Evolutionary conservation across 805 yeast species (phyloP).

Genomic region (Candida ulmi): DNA sequence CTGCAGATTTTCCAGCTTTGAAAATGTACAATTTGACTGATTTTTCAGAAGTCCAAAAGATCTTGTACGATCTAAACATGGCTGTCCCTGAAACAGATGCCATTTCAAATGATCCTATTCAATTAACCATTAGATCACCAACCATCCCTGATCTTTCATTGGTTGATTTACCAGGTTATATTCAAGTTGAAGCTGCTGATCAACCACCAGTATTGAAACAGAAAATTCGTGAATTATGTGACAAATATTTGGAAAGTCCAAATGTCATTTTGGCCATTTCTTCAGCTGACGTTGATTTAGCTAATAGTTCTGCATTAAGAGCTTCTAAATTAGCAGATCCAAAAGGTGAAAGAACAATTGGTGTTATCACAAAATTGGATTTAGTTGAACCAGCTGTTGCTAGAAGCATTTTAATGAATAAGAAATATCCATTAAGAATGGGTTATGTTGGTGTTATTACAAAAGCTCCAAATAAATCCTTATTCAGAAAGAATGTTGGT

Average conservation of each 20-base stretch:
- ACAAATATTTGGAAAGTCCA: conserved; percentile 82
- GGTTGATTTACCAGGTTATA: conserved; percentile 96
- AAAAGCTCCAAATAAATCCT: conserved; percentile 49
- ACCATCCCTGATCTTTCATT: conserved; percentile 86
- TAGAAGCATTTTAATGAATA: conserved; percentile 59
- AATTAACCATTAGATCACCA: conserved; percentile 85
- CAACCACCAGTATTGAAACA: conserved; percentile 83
- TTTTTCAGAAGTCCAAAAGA: conserved; percentile 81
- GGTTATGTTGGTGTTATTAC: conserved; percentile 99
- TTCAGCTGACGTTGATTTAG: conserved; percentile 96
- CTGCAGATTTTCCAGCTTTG: conserved; percentile 91
- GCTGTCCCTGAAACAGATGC: conserved; percentile 87
- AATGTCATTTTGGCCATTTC: conserved; percentile 93
- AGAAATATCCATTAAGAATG: conserved; percentile 85
- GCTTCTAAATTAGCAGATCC: conserved; percentile 92
- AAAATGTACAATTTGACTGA: conserved; percentile 79
- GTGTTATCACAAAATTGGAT: conserved; percentile 92
- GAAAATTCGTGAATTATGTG: conserved; percentile 75
- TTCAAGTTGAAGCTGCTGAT: conserved; percentile 94
- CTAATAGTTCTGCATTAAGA: conserved; percentile 89
- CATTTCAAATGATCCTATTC: conserved; percentile 90
- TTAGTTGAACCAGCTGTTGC: conserved; percentile 78
- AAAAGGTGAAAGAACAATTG: conserved; percentile 90
- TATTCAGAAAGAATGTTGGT: conserved; percentile 52
- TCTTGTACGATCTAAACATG: conserved; percentile 83